Base-by-base conservation (phyloP, 345 rosid genomes). In the Atalantia buxifolia region DNA sequence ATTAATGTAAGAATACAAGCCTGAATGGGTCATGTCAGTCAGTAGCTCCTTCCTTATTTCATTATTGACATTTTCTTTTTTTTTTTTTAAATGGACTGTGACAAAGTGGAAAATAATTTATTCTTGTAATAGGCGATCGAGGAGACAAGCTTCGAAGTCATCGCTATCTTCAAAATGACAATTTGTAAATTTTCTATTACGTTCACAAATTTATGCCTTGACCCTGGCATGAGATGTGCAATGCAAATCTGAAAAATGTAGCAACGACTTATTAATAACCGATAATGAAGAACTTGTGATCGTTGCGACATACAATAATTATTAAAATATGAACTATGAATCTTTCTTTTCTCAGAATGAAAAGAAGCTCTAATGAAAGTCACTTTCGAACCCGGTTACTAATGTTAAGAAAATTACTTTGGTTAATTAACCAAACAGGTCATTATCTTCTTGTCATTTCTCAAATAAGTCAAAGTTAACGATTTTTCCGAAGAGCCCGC, bases 91-190 rank as follows among this genome's bases (percentile, higher is more conserved):
- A 9, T 42, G 48, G 48, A 42, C 48, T 42, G 48, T 42, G 48
- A 10, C 21, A 13, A 50, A 50, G 4, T 50, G 56, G 56, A 50
- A 50, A 36, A 67, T 38, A 36, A 8, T 25, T 7, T 69, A 7
- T 3, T 69, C 21, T 6, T 13, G 24, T 30, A 22, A 55, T 6
- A 22, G 56, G 64, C 33, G 50, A 36, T 27, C 12, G 45, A 70
- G 60, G 76, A 12, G 18, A 28, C 38, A 42, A 62, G 61, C 83
- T 66, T 80, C 16, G 82, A 68, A 77, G 53, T 78, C 77, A 82
- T 80, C 80, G 36, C 70, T 50, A 45, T 30, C 79, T 36, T 78
- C 84, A 84, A 84, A 80, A 80, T 10, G 80, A 86, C 87, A 73
- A 53, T 16, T 68, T 80, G 65, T 69, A 63, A 38, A 28, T 16